Evolutionary conservation across 1,284 basidiomycete genomes (phyloP).

Genomic region (Boletellus sp.): DNA sequence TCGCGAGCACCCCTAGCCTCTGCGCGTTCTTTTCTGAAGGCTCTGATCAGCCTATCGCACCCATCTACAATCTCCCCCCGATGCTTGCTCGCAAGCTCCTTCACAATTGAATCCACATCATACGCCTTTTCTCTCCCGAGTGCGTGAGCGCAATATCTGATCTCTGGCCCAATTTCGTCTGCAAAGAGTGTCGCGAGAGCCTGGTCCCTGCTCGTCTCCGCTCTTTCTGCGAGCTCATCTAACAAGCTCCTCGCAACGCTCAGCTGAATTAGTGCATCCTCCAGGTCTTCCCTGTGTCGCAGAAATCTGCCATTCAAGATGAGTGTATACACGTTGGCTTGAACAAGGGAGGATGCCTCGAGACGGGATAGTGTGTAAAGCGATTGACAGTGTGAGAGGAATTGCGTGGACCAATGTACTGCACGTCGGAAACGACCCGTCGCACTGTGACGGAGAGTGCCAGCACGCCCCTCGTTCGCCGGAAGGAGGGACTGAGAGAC

Average conservation of each 20-base stretch:
- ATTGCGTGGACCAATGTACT: constrained; percentile 77
- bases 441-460: constrained; percentile 66
- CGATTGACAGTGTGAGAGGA: constrained; percentile 71
- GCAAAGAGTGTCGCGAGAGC: constrained; percentile 83
- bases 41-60: constrained; percentile 56
- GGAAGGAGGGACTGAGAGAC: constrained; percentile 53
- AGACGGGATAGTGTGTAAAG: constrained; percentile 55
- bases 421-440: constrained; percentile 82
- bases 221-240: constrained; percentile 64
- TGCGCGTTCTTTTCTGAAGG: constrained; percentile 47
- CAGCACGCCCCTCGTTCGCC: constrained; percentile 47
- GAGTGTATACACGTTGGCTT: constrained; percentile 65
- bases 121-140: constrained; percentile 72
- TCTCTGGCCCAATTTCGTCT: constrained; percentile 87
- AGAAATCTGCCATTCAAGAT: constrained; percentile 75
- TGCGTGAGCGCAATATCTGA: constrained; percentile 90
- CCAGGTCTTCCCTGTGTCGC: constrained; percentile 69
- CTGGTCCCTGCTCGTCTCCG: constrained; percentile 82
- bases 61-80: constrained; percentile 60
- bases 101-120: constrained; percentile 80
- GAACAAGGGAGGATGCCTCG: constrained; percentile 53
- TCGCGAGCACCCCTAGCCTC: constrained; percentile 39
- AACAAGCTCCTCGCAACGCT: constrained; percentile 78
- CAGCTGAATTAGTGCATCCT: constrained; percentile 76
- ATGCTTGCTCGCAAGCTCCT: constrained; percentile 62